Evolutionary conservation across 2,329 filamentous ascomycete species (phyloP).

Genomic region (Pezicula neosporulosa): DNA sequence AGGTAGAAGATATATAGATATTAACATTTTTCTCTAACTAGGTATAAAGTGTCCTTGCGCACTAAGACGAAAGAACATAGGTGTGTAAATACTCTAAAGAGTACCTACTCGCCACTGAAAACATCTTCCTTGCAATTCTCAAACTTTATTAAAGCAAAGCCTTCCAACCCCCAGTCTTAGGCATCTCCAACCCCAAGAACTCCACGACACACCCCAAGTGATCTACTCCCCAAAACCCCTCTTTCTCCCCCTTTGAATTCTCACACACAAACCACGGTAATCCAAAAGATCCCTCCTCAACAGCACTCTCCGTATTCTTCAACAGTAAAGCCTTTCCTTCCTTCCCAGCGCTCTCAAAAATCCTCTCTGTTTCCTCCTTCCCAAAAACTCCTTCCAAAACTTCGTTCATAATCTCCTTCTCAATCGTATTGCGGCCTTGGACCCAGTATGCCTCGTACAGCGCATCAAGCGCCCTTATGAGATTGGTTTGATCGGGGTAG

Average conservation of each 20-base stretch:
- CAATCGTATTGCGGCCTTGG: slow-evolving; percentile 12
- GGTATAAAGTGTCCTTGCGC: too few relatives aligned
- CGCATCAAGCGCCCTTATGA: slow-evolving; percentile 17
- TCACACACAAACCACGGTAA: slow-evolving; percentile 57
- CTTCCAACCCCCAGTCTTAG: slow-evolving; percentile 21
- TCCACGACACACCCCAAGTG: slow-evolving; percentile 52
- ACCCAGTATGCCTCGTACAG: slow-evolving; percentile 22
- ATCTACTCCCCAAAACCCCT: slow-evolving; percentile 58
- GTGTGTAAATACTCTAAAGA: too few relatives aligned
- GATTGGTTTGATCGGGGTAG: slow-evolving; percentile 12
- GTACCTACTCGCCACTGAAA: too few relatives aligned
- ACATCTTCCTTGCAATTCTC: too few relatives aligned
- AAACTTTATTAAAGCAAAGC: slow-evolving; percentile 13
- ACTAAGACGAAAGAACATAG: too few relatives aligned
- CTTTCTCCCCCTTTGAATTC: slow-evolving; percentile 47
- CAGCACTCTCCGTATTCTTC: slow-evolving; percentile 46
- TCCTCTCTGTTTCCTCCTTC: slow-evolving; percentile 32
- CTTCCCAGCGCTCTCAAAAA: slow-evolving; percentile 14
- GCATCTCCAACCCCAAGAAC: slow-evolving; percentile 45
- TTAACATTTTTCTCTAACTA: too few relatives aligned
- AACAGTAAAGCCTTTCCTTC: slow-evolving; percentile 30
- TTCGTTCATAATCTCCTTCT: slow-evolving; percentile 16
- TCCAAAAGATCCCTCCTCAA: slow-evolving; percentile 55
- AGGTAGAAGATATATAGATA: too few relatives aligned
- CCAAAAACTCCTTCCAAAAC: slow-evolving; percentile 44